Base-by-base conservation (phyloP, 2,329 filamentous ascomycete species). In the Cordyceps farinosa region DNA sequence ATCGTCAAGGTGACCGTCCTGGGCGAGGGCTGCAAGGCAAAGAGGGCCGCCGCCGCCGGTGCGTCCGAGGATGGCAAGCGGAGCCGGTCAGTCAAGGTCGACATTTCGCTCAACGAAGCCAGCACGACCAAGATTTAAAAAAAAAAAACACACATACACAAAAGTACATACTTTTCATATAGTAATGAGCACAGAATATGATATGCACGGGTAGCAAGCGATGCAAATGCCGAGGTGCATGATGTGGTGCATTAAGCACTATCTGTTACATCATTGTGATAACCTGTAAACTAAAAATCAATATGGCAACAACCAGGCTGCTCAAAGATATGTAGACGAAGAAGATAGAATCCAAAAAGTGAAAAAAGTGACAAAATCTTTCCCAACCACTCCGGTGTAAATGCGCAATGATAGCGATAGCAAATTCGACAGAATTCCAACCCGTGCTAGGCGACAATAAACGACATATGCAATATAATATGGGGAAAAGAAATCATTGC, bases 1-100 rank as follows among this genome's bases (percentile, higher is more conserved):
- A 75, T 87, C 53, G 70, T 74, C 51, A 82, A 78, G 67, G 72
- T 87, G 44, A 84, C 80, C 2, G 73, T 87, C 55, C 70, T 87
- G 17, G 81, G 82, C 38, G 53, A 63, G 42, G 51, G 44, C 32
- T 65, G 64, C 64, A 57, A 63, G 48, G 55, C 38, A 11, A 59
- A 40, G 50, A 45, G 60, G 27, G 27, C 29, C 3, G 40, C 54
- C 3, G 48, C 36, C 11, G 55, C 61, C 63, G 38, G 53, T 11
- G 64, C 57, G 36, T 29, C 36, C 3, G 62, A 58, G 10, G 59
- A 55, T 3, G 54, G 51, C 13, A 63, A 53, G 65, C 22, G 34
- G 7, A 63, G 65, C 32, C 32, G 48, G 8, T 55, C 52, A 8
- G 52, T 60, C 45, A 48, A 64, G 32, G 65, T 67, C 13, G 34